These are phyloP conservation scores for Phytopythium sindhum DNA, from an alignment of 352 stramenopile genomes.

Conservation along the genomic window DNA sequence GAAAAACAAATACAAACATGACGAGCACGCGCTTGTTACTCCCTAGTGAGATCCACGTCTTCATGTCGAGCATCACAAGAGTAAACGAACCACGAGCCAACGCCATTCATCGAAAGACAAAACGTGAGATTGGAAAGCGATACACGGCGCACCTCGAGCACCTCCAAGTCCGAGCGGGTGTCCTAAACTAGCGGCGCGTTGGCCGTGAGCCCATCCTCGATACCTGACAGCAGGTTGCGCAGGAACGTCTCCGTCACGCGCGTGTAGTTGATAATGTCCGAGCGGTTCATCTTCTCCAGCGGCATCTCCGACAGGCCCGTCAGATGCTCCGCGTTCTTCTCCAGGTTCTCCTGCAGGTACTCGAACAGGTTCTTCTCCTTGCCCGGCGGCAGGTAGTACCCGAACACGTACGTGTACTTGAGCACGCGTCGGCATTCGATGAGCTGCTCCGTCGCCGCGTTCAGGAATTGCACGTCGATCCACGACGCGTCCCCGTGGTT, in stretches of 20 bases:
- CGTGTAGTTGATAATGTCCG: constrained; percentile 94
- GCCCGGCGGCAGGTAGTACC: constrained; percentile 90
- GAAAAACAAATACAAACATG: not conserved
- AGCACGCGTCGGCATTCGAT: constrained; percentile 98
- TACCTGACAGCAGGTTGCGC: constrained; percentile 85
- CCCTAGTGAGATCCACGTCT: not conserved
- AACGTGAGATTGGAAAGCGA: not conserved
- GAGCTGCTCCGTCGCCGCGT: constrained; percentile 94
- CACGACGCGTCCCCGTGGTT: constrained; percentile 89
- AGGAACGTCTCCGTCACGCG: constrained; percentile 92
- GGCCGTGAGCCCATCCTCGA: constrained; percentile 87
- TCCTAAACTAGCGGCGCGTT: constrained; percentile 27
- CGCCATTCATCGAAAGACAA: not conserved
- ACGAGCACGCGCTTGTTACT: not conserved
- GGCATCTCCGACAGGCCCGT: constrained; percentile 89
- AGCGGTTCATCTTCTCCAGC: constrained; percentile 91
- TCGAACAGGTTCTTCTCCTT: constrained; percentile 94
- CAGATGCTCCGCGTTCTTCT: constrained; percentile 93
- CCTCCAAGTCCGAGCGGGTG: not conserved
- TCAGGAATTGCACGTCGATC: constrained; percentile 99
- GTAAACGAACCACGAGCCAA: not conserved
- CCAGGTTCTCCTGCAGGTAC: constrained; percentile 92
- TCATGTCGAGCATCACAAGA: not conserved
- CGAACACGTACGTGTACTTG: constrained; percentile 98
- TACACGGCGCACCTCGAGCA: not conserved